Percentiles rank a stretch among this genome's conserved stretches.
phyloP scores from a whole-genome alignment of 805 yeast genomes.

The Wickerhamomyces mucosus region DNA sequence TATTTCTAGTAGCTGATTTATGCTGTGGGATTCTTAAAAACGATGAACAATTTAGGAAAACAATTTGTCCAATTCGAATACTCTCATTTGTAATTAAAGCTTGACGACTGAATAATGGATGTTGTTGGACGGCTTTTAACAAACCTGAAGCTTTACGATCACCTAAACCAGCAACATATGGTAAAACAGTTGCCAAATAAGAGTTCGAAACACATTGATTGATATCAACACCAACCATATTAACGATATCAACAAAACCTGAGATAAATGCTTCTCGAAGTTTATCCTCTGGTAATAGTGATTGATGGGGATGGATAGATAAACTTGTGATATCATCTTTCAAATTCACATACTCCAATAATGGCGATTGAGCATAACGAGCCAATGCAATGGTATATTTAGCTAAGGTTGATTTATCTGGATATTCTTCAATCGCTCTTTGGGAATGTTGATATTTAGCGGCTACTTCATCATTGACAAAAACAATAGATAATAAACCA shows the following conservation, averaged over 20 bases:
- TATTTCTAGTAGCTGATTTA: constrained; percentile 22
- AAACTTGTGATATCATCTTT: constrained; percentile 66
- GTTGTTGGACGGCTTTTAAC: constrained; percentile 65
- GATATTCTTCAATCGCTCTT: constrained; percentile 67
- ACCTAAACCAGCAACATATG: constrained; percentile 85
- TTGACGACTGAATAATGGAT: constrained; percentile 61
- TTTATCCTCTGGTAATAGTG: constrained; percentile 52
- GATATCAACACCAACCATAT: constrained; percentile 88
- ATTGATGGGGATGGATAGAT: constrained; percentile 65
- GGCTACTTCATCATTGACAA: constrained; percentile 92
- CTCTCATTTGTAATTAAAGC: constrained; percentile 78
- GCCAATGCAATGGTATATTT: constrained; percentile 86
- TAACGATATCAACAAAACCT: constrained; percentile 81
- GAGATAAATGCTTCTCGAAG: constrained; percentile 63
- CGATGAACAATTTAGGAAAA: constrained; percentile 88
- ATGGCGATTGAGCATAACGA: constrained; percentile 87
- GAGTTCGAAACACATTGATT: constrained; percentile 78
- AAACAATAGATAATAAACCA: constrained; percentile 40
- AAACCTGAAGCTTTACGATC: constrained; percentile 90
- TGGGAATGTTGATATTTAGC: constrained; percentile 74
- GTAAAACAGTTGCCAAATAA: constrained; percentile 62
- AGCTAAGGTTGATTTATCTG: constrained; percentile 73
- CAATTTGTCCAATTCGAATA: constrained; percentile 50
- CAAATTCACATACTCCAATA: constrained; percentile 77
- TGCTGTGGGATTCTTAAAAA: constrained; percentile 72